Evolutionary conservation across 371 early-diverging fungal genomes (phyloP).

Genomic region (Mucor irregularis): DNA sequence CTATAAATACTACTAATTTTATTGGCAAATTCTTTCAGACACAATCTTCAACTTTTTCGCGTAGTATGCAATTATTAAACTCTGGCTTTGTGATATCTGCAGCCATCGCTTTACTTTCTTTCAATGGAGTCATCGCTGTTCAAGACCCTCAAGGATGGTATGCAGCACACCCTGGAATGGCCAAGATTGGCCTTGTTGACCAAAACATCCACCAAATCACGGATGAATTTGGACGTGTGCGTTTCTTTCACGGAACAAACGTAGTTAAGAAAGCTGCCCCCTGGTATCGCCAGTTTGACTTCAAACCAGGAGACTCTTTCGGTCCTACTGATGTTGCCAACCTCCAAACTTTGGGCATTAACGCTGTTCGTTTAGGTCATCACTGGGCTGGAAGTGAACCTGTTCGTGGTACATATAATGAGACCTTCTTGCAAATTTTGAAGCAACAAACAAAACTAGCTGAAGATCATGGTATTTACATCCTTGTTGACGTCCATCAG

Average conservation of each 20-base stretch:
- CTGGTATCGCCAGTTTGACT: constrained; percentile 36
- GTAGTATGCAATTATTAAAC: no score
- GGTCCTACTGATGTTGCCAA: constrained; percentile 51
- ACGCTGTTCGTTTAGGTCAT: constrained; percentile 47
- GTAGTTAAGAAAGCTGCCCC: constrained; percentile 43
- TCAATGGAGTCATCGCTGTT: not conserved
- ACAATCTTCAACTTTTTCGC: no score
- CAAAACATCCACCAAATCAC: constrained; percentile 32
- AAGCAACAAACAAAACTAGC: constrained; percentile 42
- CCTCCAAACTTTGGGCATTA: constrained; percentile 43
- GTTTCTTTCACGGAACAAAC: constrained; percentile 50
- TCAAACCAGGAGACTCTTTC: constrained; percentile 45
- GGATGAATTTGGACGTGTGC: constrained; percentile 34
- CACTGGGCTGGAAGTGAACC: constrained; percentile 67
- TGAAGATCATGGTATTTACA: constrained; percentile 45
- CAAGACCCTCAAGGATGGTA: constrained; percentile 5
- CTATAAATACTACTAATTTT: no score
- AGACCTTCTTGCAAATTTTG: constrained; percentile 50
- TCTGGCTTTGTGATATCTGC: no score
- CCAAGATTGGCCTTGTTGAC: constrained; percentile 38
- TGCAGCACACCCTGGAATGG: constrained; percentile 15
- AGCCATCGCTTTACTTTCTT: not conserved
- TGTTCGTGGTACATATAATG: constrained; percentile 51
- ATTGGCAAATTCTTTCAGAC: no score
- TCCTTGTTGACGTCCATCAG: constrained; percentile 47